Percentiles rank a stretch among this genome's conserved stretches.
Evolutionary conservation across 2,329 filamentous ascomycete genomes (phyloP).

Genomic region (Xylaria sp.): DNA sequence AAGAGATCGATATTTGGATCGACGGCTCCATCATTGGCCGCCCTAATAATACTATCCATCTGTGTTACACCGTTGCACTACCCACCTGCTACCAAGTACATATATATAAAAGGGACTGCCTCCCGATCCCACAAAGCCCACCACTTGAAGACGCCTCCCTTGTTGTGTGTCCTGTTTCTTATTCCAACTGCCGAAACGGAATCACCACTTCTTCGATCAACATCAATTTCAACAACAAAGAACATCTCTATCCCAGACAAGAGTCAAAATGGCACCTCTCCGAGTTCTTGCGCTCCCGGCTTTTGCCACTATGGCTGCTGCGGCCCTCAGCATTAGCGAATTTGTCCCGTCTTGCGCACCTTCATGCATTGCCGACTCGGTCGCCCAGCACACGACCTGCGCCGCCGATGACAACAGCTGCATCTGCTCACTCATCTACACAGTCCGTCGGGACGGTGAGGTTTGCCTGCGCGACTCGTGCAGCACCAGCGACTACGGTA

Average conservation of each 20-base stretch:
- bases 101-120: too few species aligned
- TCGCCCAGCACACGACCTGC: conserved; percentile 45
- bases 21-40: conserved; percentile 10
- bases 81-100: conserved; percentile 1
- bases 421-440: conserved; percentile 46
- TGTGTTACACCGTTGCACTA: background rate
- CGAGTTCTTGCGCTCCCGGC: conserved; percentile 43
- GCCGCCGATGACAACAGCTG: conserved; percentile 43
- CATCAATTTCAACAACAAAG: background rate
- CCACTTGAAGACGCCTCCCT: background rate
- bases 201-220: too few species aligned
- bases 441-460: conserved; percentile 47
- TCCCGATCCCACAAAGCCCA: too few species aligned
- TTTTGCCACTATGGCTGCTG: conserved; percentile 42
- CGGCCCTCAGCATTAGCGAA: conserved; percentile 44
- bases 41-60: background rate
- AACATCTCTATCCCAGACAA: background rate
- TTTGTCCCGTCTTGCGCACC: conserved; percentile 46
- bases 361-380: conserved; percentile 41
- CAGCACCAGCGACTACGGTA: conserved; percentile 47
- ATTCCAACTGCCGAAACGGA: background rate
- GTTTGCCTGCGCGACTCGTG: conserved; percentile 46
- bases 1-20: conserved; percentile 30
- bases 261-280: conserved; percentile 45
- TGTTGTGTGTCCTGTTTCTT: conserved; percentile 1